Evolutionary conservation across 2,329 filamentous ascomycete genomes (phyloP).

Genomic region (Sphaerulina vaccinii): DNA sequence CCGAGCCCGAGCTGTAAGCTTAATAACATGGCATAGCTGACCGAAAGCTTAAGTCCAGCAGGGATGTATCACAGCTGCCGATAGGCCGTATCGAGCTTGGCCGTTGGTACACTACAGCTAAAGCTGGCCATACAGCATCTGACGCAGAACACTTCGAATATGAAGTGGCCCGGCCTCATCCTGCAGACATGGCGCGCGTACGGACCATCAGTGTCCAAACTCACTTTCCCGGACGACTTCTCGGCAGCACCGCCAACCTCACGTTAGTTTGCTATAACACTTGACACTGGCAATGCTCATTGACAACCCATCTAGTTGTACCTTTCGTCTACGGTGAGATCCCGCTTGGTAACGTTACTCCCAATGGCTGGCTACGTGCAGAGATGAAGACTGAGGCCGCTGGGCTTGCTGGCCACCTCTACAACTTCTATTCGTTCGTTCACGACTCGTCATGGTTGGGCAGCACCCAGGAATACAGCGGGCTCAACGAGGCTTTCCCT

Average conservation of each 20-base stretch:
- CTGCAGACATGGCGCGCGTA: no score
- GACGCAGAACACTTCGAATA: no score
- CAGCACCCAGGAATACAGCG: constrained; percentile 52
- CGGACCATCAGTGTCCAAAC: background rate
- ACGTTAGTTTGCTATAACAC: background rate
- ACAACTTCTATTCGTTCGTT: constrained; percentile 57
- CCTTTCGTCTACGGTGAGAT: constrained; percentile 10
- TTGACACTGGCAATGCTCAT: background rate
- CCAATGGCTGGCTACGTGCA: constrained; percentile 53
- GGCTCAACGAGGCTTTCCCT: constrained; percentile 54
- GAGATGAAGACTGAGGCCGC: constrained; percentile 51
- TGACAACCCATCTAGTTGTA: background rate
- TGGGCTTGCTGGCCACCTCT: constrained; percentile 55
- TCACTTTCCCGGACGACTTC: background rate
- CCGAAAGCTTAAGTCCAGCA: no score
- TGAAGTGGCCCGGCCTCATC: no score
- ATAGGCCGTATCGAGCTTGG: no score
- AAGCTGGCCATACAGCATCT: no score
- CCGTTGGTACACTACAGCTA: no score
- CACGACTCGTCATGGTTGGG: constrained; percentile 54
- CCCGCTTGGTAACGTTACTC: constrained; percentile 51
- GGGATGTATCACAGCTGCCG: no score
- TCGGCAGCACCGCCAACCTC: background rate
- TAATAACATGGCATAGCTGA: no score
- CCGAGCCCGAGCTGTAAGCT: no score